A percentile compares a stretch with the other conserved stretches of the same genome.
These are phyloP conservation scores for Fusarium sarcochroum DNA, from an alignment of 2,329 filamentous ascomycete genomes.

Conservation along the genomic window DNA sequence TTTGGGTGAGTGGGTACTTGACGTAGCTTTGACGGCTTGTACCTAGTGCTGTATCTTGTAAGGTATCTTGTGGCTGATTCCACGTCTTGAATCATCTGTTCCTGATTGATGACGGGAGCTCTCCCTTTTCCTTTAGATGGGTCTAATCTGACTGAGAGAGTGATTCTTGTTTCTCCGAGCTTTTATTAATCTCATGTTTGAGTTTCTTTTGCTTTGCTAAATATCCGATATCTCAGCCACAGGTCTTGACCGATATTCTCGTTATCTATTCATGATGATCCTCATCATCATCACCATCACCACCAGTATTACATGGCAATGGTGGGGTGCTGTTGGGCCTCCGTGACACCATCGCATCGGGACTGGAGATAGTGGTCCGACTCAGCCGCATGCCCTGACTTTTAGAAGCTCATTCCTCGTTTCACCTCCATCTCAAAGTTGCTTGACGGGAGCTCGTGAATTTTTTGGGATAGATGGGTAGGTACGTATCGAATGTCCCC, in stretches of 20 bases:
- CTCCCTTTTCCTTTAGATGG: conserved; percentile 20
- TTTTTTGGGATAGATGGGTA: conserved; percentile 9
- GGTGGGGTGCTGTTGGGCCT: conserved; percentile 44
- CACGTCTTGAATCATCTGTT: conserved; percentile 24
- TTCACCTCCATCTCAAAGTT: conserved; percentile 15
- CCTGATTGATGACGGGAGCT: conserved; percentile 4
- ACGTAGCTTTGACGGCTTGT: conserved; percentile 10
- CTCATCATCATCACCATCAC: background rate
- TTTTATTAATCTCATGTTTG: background rate
- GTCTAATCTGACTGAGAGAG: too few species aligned
- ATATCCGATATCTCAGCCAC: conserved; percentile 6
- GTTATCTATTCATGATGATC: conserved; percentile 6
- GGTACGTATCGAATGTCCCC: conserved; percentile 1
- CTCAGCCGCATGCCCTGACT: conserved; percentile 41
- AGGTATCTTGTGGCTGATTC: conserved; percentile 28
- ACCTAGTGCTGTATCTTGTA: background rate
- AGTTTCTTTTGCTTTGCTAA: background rate
- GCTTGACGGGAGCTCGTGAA: conserved; percentile 3
- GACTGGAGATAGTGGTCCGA: conserved; percentile 38
- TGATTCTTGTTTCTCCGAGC: background rate
- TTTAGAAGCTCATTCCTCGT: conserved; percentile 26
- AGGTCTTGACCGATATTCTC: background rate
- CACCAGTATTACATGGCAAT: background rate
- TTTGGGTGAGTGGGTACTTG: conserved; percentile 40
- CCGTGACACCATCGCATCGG: conserved; percentile 43